Evolutionary conservation across 441 rosid species (phyloP), one percentile per base, ranked within the genome.

Genomic region (Pelargonium myrrhifolium): DNA sequence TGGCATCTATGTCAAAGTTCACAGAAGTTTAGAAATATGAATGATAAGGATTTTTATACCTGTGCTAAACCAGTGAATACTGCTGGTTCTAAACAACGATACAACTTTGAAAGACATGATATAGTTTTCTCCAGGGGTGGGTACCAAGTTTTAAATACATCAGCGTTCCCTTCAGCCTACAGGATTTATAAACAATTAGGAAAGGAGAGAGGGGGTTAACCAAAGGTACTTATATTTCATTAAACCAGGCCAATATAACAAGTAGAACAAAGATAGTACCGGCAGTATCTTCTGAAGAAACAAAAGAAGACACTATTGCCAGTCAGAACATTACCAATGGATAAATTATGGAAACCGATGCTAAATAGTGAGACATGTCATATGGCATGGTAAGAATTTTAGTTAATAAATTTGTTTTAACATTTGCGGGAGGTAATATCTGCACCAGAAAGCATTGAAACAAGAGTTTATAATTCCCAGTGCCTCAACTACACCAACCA

Each of bases 11-110:
- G 53, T 43, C 51, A 7, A 37, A 14, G 24, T 65, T 59, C 39
- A 0, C 39, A 65, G 61, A 75, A 39, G 31, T 72, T 43, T 61
- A 72, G 77, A 66, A 62, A 65, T 11, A 43, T 42, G 68, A 14
- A 72, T 62, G 28, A 61, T 28, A 65, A 69, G 51, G 77, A 72
- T 64, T 64, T 68, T 77, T 65, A 74, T 72, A 85, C 97, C 97
- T 94, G 99, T 11, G 99, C 99, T 80, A 94, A 77, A 68, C 99
- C 97, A 74, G 97, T 94, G 82, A 94, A 94, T 65, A 91, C 93
- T 14, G 84, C 79, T 73, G 90, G 84, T 76, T 94, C 97, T 75
- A 94, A 75, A 82, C 96, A 94, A 22, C 77, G 90, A 76, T 94
- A 91, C 77, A 94, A 73, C 82, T 89, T 94, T 14, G 97, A 89